Evolutionary conservation across 768 basidiomycete species (phyloP).

Genomic region (Pleurotus citrinopileatus): DNA sequence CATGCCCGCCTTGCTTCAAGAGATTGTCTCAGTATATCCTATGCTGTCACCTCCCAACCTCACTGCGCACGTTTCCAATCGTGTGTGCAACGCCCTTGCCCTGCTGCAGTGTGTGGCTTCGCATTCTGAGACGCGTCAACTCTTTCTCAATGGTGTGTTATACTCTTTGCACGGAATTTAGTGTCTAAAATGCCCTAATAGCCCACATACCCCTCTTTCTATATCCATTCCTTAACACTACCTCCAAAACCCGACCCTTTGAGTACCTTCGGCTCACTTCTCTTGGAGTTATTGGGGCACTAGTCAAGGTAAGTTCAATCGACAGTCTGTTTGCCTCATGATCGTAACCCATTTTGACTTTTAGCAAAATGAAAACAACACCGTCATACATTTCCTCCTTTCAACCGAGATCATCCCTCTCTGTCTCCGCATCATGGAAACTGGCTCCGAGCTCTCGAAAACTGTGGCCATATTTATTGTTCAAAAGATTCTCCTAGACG

Average conservation of each 20-base stretch:
- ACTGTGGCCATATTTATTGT: constrained; percentile 99
- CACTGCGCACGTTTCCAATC: constrained; percentile 96
- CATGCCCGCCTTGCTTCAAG: constrained; percentile 95
- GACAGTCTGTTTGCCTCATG: background rate
- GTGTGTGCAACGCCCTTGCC: constrained; percentile 98
- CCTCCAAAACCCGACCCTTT: constrained; percentile 98
- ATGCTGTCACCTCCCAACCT: constrained; percentile 92
- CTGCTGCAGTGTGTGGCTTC: constrained; percentile 98
- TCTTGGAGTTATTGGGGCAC: constrained; percentile 97
- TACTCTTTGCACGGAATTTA: background rate
- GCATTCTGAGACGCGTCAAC: constrained; percentile 91
- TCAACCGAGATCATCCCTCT: constrained; percentile 99
- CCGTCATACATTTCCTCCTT: constrained; percentile 97
- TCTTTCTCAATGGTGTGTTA: constrained; percentile 84
- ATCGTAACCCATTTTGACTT: background rate
- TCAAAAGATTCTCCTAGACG: constrained; percentile 95
- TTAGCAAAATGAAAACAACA: constrained; percentile 98
- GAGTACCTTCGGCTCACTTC: constrained; percentile 99
- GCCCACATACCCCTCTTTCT: constrained; percentile 98
- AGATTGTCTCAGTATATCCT: constrained; percentile 98
- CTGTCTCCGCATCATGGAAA: constrained; percentile 99
- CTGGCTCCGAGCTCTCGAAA: constrained; percentile 96
- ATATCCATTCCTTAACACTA: constrained; percentile 98
- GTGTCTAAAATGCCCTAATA: constrained; percentile 27
- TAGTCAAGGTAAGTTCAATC: constrained; percentile 76